Conservation (phyloP, 129 eudicot genomes). For the Tanacetum coccineum region DNA sequence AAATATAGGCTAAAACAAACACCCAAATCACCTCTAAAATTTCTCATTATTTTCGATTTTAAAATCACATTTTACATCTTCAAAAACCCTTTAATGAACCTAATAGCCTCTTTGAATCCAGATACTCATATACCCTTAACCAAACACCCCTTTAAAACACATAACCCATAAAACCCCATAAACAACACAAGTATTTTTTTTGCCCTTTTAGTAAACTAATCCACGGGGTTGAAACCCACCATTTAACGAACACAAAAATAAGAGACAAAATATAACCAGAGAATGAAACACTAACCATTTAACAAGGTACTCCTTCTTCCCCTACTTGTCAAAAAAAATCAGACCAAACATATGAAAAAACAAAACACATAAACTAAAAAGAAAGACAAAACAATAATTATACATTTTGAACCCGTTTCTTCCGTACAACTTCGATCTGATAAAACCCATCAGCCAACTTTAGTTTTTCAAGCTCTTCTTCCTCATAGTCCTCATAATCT, state of each 20-base stretch:
- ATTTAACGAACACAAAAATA: no score
- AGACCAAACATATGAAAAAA: conserved; percentile 1
- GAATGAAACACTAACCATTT: conserved; percentile 44
- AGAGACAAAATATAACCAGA: neutral
- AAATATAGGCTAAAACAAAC: no score
- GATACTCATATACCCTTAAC: neutral
- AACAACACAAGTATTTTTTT: neutral
- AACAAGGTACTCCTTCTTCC: conserved; percentile 61
- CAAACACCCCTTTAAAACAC: conserved; percentile 1
- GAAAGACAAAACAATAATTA: no score
- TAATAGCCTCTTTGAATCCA: conserved; percentile 7
- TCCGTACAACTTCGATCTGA: conserved; percentile 66
- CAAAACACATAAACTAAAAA: neutral
- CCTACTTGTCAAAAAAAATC: conserved; percentile 40
- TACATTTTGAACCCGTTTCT: conserved; percentile 66
- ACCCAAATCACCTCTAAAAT: no score
- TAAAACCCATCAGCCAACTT: conserved; percentile 78
- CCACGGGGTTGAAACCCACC: no score
- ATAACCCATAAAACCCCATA: neutral
- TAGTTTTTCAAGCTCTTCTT: conserved; percentile 15
- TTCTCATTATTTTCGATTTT: no score
- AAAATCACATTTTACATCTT: neutral
- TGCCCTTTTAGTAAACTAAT: no score
- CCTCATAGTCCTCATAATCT: conserved; percentile 15
- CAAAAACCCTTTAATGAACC: neutral